These are phyloP conservation scores for Microbotryum intermedium DNA, from an alignment of 1,284 basidiomycete species.

Conservation along the genomic window DNA sequence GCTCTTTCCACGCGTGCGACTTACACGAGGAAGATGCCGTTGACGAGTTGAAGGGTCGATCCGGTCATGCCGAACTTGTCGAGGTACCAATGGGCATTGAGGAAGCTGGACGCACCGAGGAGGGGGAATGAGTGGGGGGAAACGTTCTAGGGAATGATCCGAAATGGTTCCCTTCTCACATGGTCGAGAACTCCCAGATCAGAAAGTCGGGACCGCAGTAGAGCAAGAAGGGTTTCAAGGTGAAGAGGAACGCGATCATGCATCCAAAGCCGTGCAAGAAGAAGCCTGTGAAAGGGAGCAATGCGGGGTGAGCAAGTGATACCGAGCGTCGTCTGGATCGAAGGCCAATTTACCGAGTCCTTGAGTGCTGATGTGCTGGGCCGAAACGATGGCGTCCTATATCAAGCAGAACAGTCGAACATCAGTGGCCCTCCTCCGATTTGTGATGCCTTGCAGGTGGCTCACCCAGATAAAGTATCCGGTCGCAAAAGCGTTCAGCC, in stretches of 20 bases:
- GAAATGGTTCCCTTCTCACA: too few relatives aligned
- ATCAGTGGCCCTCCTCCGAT: constrained; percentile 4
- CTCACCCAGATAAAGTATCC: constrained; percentile 29
- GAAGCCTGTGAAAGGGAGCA: constrained; percentile 37
- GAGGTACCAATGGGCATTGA: constrained; percentile 41
- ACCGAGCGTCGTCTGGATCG: neutral
- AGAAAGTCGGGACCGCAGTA: constrained; percentile 39
- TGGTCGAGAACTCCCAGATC: constrained; percentile 20
- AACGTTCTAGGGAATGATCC: neutral
- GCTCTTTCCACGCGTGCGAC: neutral
- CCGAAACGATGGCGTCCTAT: constrained; percentile 38
- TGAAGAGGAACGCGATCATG: constrained; percentile 34
- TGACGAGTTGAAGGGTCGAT: constrained; percentile 35
- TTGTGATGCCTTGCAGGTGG: constrained; percentile 26
- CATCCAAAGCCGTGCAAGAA: constrained; percentile 39
- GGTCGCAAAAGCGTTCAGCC: constrained; percentile 20
- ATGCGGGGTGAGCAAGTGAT: neutral
- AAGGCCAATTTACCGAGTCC: constrained; percentile 28
- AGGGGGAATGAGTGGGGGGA: neutral
- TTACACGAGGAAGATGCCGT: constrained; percentile 28
- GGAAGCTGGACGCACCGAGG: constrained; percentile 29
- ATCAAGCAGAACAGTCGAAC: constrained; percentile 26
- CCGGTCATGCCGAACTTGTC: constrained; percentile 39
- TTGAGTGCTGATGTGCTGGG: constrained; percentile 29
- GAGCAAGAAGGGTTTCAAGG: constrained; percentile 38